Evolutionary conservation across 225 moss, liverwort and hornwort species (phyloP).

Genomic region (Climacium dendroides): DNA sequence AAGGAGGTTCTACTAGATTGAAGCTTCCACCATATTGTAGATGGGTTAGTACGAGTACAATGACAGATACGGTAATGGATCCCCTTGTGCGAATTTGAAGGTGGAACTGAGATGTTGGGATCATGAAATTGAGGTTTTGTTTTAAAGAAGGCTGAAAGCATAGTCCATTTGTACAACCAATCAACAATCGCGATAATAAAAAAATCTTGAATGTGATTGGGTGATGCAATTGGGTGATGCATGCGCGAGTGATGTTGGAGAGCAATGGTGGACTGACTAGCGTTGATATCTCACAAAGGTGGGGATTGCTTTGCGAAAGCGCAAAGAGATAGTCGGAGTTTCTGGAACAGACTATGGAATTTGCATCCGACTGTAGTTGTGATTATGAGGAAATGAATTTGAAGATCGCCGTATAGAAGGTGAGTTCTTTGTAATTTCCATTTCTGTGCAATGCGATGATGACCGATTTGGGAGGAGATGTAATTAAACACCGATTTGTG

Average conservation of each 20-base stretch:
- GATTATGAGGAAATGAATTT: constrained; percentile 59
- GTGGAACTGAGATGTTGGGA: too few relatives aligned
- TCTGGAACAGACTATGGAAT: constrained; percentile 35
- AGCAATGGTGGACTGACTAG: neutral
- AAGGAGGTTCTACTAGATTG: too few relatives aligned
- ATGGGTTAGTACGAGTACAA: too few relatives aligned
- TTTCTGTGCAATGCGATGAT: neutral
- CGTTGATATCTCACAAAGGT: neutral
- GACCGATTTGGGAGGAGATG: neutral
- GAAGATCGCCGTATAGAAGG: constrained; percentile 55
- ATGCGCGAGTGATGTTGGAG: neutral
- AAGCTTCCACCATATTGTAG: too few relatives aligned
- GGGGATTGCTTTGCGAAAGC: neutral
- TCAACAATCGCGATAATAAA: too few relatives aligned
- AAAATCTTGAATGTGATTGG: too few relatives aligned
- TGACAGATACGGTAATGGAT: too few relatives aligned
- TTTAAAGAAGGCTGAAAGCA: too few relatives aligned
- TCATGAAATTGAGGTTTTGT: too few relatives aligned
- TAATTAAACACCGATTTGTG: neutral
- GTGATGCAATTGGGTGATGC: too few relatives aligned
- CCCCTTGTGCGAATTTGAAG: too few relatives aligned
- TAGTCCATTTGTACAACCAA: too few relatives aligned
- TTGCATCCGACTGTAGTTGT: constrained; percentile 67
- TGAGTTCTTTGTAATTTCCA: neutral
- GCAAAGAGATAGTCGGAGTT: constrained; percentile 44